These are phyloP conservation scores for Didymella glomerata DNA, from an alignment of 2,329 filamentous ascomycete species.

Conservation along the genomic window DNA sequence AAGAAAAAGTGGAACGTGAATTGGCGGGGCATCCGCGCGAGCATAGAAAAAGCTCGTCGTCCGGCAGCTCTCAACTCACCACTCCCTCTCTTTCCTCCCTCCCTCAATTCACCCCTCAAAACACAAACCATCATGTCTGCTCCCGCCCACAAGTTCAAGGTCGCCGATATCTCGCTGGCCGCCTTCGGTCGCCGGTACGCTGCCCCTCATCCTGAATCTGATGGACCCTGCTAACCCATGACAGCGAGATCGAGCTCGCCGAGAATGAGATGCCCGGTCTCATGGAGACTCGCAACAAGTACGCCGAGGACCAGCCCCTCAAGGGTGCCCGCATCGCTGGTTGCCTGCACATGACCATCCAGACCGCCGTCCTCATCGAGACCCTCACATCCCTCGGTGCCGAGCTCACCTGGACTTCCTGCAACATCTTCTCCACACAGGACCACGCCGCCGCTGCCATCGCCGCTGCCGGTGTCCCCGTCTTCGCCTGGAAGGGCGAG, in stretches of 20 bases:
- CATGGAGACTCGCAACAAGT: conserved; percentile 93
- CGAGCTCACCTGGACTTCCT: conserved; percentile 98
- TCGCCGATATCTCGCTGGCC: conserved; percentile 95
- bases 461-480: conserved; percentile 89
- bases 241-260: conserved; percentile 88
- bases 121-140: conserved; percentile 65
- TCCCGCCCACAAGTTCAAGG: conserved; percentile 94
- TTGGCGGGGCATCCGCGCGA: conserved; percentile 12
- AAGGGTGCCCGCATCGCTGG: conserved; percentile 95
- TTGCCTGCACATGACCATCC: conserved; percentile 99
- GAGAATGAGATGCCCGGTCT: conserved; percentile 95
- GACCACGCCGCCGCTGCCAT: conserved; percentile 98
- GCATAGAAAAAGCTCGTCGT: conserved; percentile 23
- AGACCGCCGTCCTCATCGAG: conserved; percentile 99
- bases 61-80: conserved; percentile 28
- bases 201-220: not conserved
- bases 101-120: conserved; percentile 21
- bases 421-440: conserved; percentile 99
- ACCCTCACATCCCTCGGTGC: conserved; percentile 93
- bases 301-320: conserved; percentile 90
- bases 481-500: conserved; percentile 88
- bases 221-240: conserved; percentile 4
- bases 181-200: conserved; percentile 87
- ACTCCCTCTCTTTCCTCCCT: conserved; percentile 23
- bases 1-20: conserved; percentile 13